Percentiles rank a stretch among this genome's conserved stretches.
Evolutionary conservation across 140 eudicot species (phyloP).

Genomic region (Ambrosia hybrid): DNA sequence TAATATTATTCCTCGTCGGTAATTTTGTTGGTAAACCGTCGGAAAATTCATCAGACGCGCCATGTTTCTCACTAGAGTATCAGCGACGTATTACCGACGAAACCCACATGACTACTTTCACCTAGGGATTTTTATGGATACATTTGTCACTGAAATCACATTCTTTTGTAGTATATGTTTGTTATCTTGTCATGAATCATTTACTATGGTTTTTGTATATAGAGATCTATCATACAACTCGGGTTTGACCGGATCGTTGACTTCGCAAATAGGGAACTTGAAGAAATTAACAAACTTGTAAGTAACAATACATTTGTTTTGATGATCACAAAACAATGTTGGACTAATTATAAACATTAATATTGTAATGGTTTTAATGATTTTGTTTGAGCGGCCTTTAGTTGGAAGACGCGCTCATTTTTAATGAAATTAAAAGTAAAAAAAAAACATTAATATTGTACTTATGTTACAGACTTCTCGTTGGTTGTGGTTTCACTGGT

Average conservation of each 20-base stretch:
- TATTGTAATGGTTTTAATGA: not conserved
- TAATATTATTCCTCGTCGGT: too few species aligned
- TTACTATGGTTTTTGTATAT: not conserved
- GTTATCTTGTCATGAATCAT: not conserved
- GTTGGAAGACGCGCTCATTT: too few species aligned
- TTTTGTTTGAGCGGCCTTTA: too few species aligned
- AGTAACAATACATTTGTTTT: not conserved
- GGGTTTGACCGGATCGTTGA: conserved; percentile 37
- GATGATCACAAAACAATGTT: not conserved
- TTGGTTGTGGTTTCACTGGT: conserved; percentile 37
- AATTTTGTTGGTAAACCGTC: too few species aligned
- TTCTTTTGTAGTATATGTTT: not conserved
- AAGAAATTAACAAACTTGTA: conserved; percentile 36
- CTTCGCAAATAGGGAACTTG: conserved; percentile 30
- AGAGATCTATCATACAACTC: conserved; percentile 48
- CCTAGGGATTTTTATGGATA: too few species aligned
- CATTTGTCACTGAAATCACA: too few species aligned
- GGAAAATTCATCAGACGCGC: too few species aligned
- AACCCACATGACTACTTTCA: too few species aligned
- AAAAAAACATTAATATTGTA: not conserved
- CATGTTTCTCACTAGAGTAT: too few species aligned
- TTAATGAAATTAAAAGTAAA: too few species aligned
- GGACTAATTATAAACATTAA: not conserved
- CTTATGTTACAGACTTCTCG: conserved; percentile 20
- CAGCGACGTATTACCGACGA: too few species aligned